phyloP scores from a whole-genome alignment of 768 basidiomycete species.

The Mycena rosella region DNA sequence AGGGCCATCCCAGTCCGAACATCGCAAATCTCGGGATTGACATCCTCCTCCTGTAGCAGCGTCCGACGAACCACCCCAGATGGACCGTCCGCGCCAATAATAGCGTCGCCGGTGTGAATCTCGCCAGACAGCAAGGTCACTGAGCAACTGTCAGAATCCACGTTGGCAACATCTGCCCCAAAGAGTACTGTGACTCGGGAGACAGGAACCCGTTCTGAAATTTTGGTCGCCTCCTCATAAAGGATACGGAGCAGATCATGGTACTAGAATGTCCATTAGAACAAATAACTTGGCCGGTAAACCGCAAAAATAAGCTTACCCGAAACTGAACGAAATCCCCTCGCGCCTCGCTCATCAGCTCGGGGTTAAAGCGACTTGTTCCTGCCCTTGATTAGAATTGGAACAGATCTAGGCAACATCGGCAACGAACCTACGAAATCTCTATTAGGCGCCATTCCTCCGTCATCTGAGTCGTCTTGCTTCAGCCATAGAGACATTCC shows the following conservation, averaged over 20 bases:
- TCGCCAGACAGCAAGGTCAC: constrained; percentile 19
- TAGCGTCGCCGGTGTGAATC: constrained; percentile 9
- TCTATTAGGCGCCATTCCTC: background rate
- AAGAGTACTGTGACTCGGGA: constrained; percentile 2
- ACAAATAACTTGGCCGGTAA: background rate
- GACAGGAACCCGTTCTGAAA: background rate
- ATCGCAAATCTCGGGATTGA: background rate
- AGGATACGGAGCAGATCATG: constrained; percentile 18
- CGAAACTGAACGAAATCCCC: constrained; percentile 5
- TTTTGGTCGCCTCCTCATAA: constrained; percentile 5
- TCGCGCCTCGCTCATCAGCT: constrained; percentile 19
- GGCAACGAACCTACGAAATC: constrained; percentile 15
- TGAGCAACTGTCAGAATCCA: constrained; percentile 5
- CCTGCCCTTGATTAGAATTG: too few relatives aligned
- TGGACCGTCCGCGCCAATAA: constrained; percentile 25
- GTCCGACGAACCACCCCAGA: constrained; percentile 11
- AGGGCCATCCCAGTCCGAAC: background rate
- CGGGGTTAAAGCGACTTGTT: background rate
- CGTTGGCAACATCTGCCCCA: constrained; percentile 10
- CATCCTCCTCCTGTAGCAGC: constrained; percentile 15
- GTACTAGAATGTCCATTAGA: background rate
- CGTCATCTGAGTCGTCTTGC: background rate
- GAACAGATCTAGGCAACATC: too few relatives aligned
- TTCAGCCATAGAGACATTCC: background rate
- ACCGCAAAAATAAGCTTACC: background rate